Evolutionary conservation across 2,329 filamentous ascomycete species (phyloP).

Genomic region (Colletotrichum musicola): DNA sequence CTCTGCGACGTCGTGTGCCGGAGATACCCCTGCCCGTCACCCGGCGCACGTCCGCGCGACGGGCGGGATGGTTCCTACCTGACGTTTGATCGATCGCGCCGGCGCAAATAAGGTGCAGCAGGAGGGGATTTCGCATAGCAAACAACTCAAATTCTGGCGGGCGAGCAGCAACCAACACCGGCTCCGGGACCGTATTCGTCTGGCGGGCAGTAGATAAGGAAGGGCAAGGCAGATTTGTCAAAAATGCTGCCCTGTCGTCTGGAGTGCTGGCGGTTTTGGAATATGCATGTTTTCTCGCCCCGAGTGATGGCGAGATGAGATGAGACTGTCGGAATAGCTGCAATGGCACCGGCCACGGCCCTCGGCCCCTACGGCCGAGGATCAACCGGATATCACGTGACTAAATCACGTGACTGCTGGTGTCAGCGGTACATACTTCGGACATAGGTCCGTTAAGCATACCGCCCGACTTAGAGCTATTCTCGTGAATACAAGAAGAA

Average conservation of each 20-base stretch:
- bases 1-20: constrained; percentile 20
- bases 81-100: constrained; percentile 13
- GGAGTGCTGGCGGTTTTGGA: constrained; percentile 6
- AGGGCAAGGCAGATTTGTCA: constrained; percentile 12
- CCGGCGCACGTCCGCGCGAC: not conserved
- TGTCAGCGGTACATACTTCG: too few species aligned
- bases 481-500: too few species aligned
- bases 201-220: not conserved
- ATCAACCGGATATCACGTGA: not conserved
- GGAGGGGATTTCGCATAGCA: not conserved
- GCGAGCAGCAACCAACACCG: not conserved
- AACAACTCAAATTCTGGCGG: not conserved
- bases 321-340: too few species aligned
- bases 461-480: too few species aligned
- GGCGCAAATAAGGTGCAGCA: not conserved
- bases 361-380: too few species aligned
- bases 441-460: too few species aligned
- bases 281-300: constrained; percentile 17
- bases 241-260: not conserved
- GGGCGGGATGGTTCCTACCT: constrained; percentile 5
- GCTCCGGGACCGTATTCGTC: not conserved
- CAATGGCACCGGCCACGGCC: too few species aligned
- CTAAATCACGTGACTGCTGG: too few species aligned
- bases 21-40: constrained; percentile 26
- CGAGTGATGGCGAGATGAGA: too few species aligned